Percentiles rank a stretch among this genome's conserved stretches.
phyloP scores from a whole-genome alignment of 192 early-diverging fungal genomes.

The Coemansia sp. region DNA sequence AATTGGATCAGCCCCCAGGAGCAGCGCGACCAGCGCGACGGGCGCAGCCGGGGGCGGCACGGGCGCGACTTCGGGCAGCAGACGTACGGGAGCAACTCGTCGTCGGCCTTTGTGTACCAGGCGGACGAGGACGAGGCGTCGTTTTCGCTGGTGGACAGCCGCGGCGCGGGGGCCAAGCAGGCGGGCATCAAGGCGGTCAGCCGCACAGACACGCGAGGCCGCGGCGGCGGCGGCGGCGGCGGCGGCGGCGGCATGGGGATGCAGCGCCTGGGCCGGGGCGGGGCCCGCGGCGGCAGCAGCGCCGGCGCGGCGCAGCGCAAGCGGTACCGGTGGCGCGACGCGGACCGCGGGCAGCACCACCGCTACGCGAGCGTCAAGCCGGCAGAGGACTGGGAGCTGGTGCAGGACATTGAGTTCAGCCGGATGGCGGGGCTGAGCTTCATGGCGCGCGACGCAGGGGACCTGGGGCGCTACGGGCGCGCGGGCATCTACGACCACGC shows the following conservation, averaged over 20 bases:
- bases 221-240: slow-evolving; percentile 41
- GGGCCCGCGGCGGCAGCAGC: slow-evolving; percentile 42
- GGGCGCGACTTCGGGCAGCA: slow-evolving; percentile 57
- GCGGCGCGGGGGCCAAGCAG: slow-evolving; percentile 24
- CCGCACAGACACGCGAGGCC: slow-evolving; percentile 37
- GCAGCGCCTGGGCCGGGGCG: slow-evolving; percentile 50
- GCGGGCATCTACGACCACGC: slow-evolving; percentile 74
- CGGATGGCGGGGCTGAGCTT: slow-evolving; percentile 82
- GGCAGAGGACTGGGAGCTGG: slow-evolving; percentile 83
- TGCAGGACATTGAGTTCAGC: slow-evolving; percentile 93
- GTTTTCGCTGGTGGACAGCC: slow-evolving; percentile 78
- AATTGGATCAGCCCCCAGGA: slow-evolving; percentile 85
- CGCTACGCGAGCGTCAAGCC: slow-evolving; percentile 85
- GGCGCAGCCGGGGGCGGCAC: slow-evolving; percentile 40
- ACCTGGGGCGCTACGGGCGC: slow-evolving; percentile 78
- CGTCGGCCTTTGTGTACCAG: slow-evolving; percentile 84
- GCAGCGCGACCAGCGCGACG: slow-evolving; percentile 53
- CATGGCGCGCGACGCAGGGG: slow-evolving; percentile 71
- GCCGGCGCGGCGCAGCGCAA: slow-evolving; percentile 25
- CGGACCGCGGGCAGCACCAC: slow-evolving; percentile 65
- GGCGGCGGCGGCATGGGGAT: slow-evolving; percentile 3
- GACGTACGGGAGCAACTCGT: slow-evolving; percentile 80
- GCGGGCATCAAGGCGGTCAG: slow-evolving; percentile 25
- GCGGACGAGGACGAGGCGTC: slow-evolving; percentile 90
- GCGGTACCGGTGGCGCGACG: slow-evolving; percentile 44